Conservation (phyloP, 768 basidiomycete species). For the Suillus variegatus region DNA sequence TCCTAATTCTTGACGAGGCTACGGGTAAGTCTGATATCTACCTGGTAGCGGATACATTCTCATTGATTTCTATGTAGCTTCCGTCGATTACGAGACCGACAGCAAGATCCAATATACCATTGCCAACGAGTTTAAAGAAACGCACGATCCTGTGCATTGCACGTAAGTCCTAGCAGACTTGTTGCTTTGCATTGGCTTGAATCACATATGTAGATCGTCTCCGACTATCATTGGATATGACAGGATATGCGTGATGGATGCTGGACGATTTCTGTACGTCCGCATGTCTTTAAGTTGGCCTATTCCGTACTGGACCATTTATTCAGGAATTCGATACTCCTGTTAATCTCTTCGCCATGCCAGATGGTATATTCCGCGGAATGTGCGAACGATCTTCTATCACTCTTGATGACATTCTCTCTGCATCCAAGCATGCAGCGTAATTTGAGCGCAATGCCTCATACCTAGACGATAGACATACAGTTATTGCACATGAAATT, state of each 20-base stretch:
- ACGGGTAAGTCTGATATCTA: constrained; percentile 41
- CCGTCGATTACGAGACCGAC: constrained; percentile 89
- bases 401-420: constrained; percentile 64
- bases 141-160: constrained; percentile 88
- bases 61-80: constrained; percentile 44
- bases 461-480: not conserved
- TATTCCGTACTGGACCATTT: not conserved
- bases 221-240: constrained; percentile 89
- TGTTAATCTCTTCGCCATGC: constrained; percentile 53
- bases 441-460: not conserved
- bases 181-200: not conserved
- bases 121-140: constrained; percentile 75
- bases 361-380: constrained; percentile 72
- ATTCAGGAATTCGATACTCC: constrained; percentile 82
- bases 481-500: not conserved
- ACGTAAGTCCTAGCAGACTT: constrained; percentile 47
- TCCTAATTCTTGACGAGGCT: constrained; percentile 66
- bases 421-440: constrained; percentile 27
- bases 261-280: constrained; percentile 66
- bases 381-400: constrained; percentile 90
- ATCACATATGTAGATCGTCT: constrained; percentile 60
- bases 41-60: not conserved
- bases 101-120: constrained; percentile 91
- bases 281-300: not conserved
- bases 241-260: constrained; percentile 84